These are phyloP conservation scores for Pichia sp. DNA, from an alignment of 1,139 yeast genomes.

Conservation along the genomic window DNA sequence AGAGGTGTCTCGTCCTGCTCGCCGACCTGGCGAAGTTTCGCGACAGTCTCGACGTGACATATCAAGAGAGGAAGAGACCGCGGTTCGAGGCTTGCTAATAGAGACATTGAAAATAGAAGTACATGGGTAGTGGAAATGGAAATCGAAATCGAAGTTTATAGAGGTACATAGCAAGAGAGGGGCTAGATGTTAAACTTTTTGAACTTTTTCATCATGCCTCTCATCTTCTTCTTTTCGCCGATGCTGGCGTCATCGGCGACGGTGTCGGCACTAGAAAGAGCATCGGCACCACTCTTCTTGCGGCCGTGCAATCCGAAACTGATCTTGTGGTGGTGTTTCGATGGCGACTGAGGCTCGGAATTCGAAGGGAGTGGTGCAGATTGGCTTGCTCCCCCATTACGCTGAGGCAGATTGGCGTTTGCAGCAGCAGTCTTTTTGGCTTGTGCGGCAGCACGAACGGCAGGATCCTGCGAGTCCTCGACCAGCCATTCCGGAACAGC, in stretches of 20 bases:
- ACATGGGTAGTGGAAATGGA: background rate
- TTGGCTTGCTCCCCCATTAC: background rate
- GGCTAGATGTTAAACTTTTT: conserved; percentile 15
- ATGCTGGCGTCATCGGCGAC: conserved; percentile 1
- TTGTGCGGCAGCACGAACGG: conserved; percentile 7
- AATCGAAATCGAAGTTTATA: background rate
- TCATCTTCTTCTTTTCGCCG: conserved; percentile 17
- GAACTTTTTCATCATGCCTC: conserved; percentile 24
- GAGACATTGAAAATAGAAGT: background rate
- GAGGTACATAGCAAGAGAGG: background rate
- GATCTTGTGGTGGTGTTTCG: conserved; percentile 10
- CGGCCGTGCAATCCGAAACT: conserved; percentile 12
- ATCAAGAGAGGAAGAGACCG: too few relatives aligned
- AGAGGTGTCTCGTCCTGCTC: background rate
- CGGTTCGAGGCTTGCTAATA: background rate
- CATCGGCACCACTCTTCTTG: conserved; percentile 7
- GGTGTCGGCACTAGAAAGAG: background rate
- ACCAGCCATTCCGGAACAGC: conserved; percentile 23
- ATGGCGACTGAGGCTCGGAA: background rate
- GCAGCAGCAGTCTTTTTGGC: background rate
- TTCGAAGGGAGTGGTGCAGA: background rate
- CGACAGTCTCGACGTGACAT: too few relatives aligned
- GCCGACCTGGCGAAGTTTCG: background rate
- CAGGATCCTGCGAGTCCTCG: conserved; percentile 23
- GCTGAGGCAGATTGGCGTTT: background rate